These are phyloP conservation scores for Scopulariopsis brevicaulis DNA, from an alignment of 2,329 filamentous ascomycete genomes.

Conservation along the genomic window DNA sequence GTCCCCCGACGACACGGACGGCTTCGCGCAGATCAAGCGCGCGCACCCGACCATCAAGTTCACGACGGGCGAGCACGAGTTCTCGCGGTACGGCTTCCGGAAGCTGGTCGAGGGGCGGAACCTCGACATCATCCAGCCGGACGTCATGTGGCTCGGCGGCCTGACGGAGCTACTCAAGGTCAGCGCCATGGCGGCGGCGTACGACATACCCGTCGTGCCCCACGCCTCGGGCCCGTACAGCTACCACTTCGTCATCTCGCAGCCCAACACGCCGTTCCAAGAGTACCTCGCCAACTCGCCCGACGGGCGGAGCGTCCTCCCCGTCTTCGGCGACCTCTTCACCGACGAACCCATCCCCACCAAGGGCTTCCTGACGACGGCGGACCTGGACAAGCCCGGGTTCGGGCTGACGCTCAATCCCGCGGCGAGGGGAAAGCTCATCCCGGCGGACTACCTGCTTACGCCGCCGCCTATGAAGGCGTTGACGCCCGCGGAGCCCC, in stretches of 20 bases:
- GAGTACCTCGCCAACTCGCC: conserved; percentile 91
- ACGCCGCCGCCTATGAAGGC: conserved; percentile 48
- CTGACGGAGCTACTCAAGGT: conserved; percentile 88
- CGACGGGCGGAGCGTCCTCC: conserved; percentile 79
- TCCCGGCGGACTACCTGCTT: conserved; percentile 63
- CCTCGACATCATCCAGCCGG: conserved; percentile 87
- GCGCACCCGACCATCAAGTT: conserved; percentile 87
- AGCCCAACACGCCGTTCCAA: conserved; percentile 89
- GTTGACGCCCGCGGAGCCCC: conserved; percentile 19
- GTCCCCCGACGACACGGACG: conserved; percentile 83
- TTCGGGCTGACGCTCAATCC: conserved; percentile 86
- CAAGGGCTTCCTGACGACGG: conserved; percentile 70
- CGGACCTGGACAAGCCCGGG: conserved; percentile 75
- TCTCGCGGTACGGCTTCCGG: conserved; percentile 87
- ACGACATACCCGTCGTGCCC: conserved; percentile 91
- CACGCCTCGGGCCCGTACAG: conserved; percentile 90
- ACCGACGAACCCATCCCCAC: conserved; percentile 80
- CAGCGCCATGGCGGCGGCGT: conserved; percentile 77
- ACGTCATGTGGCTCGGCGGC: conserved; percentile 96
- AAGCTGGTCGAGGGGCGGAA: conserved; percentile 88
- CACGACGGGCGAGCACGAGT: conserved; percentile 93
- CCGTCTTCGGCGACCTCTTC: conserved; percentile 88
- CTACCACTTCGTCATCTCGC: conserved; percentile 91
- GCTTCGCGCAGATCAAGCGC: conserved; percentile 79
- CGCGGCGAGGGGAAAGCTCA: conserved; percentile 55